Evolutionary conservation across 1,284 basidiomycete species (phyloP).

Genomic region (Ustilago esculenta): DNA sequence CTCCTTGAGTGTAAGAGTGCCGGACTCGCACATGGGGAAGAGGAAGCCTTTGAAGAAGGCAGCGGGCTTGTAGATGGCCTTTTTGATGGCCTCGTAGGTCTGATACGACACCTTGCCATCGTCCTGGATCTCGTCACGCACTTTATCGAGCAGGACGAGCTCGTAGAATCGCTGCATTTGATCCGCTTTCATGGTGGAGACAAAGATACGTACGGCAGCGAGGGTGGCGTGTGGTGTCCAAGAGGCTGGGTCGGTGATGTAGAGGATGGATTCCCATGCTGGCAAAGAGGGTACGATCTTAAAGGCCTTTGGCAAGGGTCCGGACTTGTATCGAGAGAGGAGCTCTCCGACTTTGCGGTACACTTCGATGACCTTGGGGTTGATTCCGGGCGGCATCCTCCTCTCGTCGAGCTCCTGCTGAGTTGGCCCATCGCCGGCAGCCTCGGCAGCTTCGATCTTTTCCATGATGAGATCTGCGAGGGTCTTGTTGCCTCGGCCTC

Average conservation of each 20-base stretch:
- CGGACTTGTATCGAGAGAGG: constrained; percentile 91
- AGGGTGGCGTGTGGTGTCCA: constrained; percentile 97
- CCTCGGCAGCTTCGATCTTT: constrained; percentile 76
- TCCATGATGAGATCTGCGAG: constrained; percentile 95
- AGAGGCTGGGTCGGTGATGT: constrained; percentile 87
- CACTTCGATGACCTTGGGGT: constrained; percentile 94
- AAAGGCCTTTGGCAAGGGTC: constrained; percentile 94
- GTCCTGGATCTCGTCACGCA: constrained; percentile 84
- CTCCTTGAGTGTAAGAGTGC: constrained; percentile 87
- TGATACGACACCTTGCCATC: constrained; percentile 90
- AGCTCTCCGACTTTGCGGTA: constrained; percentile 87
- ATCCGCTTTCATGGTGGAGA: constrained; percentile 94
- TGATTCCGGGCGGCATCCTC: constrained; percentile 78
- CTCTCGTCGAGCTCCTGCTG: constrained; percentile 34
- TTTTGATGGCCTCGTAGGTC: constrained; percentile 90
- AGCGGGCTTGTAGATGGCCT: constrained; percentile 92
- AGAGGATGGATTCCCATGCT: constrained; percentile 94
- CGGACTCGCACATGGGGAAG: constrained; percentile 87
- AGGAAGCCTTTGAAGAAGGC: constrained; percentile 99
- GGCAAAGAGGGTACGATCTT: constrained; percentile 97
- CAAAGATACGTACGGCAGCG: constrained; percentile 93
- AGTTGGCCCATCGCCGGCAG: constrained; percentile 26
- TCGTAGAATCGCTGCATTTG: constrained; percentile 95
- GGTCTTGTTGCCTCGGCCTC: constrained; percentile 55
- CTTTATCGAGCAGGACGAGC: constrained; percentile 88